phyloP scores from a whole-genome alignment of 1,284 basidiomycete species.

The Sanghuangporus weigelae region DNA sequence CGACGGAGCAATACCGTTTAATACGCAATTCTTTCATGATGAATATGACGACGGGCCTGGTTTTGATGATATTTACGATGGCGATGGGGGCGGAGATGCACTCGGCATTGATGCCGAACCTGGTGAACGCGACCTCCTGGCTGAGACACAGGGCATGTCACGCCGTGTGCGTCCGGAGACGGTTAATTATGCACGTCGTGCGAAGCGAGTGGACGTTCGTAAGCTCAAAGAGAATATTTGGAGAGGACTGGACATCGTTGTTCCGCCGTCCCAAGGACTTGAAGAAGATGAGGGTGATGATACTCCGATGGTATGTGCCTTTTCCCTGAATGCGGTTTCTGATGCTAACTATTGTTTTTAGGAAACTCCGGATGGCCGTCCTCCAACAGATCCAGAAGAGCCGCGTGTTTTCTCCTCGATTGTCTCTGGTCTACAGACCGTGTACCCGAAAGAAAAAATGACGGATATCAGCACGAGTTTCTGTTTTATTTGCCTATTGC shows the following conservation, averaged over 20 bases:
- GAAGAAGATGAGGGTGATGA: conserved; percentile 40
- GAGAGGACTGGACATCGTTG: conserved; percentile 77
- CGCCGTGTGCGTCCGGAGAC: conserved; percentile 82
- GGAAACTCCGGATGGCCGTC: conserved; percentile 28
- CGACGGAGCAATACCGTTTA: conserved; percentile 71
- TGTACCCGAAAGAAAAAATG: conserved; percentile 92
- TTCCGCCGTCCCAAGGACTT: conserved; percentile 35
- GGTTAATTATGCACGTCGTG: conserved; percentile 93
- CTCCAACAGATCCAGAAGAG: conserved; percentile 55
- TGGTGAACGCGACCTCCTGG: conserved; percentile 82
- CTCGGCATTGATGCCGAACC: conserved; percentile 44
- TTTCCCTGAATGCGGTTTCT: neutral
- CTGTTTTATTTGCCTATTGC: conserved; percentile 97
- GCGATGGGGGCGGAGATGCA: conserved; percentile 42
- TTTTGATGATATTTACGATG: conserved; percentile 66
- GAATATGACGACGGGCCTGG: conserved; percentile 78
- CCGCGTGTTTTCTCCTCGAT: conserved; percentile 81
- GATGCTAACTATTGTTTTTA: conserved; percentile 23
- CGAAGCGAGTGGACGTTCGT: conserved; percentile 95
- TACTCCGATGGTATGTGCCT: conserved; percentile 44
- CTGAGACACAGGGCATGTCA: conserved; percentile 74
- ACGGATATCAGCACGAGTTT: conserved; percentile 98
- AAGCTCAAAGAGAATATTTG: conserved; percentile 98
- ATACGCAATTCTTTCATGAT: conserved; percentile 97
- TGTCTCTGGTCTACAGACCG: conserved; percentile 72